These are phyloP conservation scores for Gossypium lobatum DNA, from an alignment of 441 rosid species.

Conservation along the genomic window DNA sequence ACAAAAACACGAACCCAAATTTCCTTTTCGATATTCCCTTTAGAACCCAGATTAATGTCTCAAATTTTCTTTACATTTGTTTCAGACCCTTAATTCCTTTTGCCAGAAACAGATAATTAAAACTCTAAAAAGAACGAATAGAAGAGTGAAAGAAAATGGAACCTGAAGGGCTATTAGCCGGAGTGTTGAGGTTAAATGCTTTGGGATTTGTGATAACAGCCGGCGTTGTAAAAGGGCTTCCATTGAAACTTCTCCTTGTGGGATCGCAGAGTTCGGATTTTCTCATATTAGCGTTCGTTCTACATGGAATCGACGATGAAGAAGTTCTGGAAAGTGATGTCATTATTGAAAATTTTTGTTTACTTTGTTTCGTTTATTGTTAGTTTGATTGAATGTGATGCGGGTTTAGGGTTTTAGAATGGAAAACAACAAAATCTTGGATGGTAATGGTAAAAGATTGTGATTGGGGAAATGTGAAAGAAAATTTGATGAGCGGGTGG, in stretches of 20 bases:
- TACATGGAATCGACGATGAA: constrained; percentile 40
- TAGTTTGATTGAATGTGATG: background rate
- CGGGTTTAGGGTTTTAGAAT: background rate
- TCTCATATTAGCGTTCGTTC: constrained; percentile 30
- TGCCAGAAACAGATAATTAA: background rate
- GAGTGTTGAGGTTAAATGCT: constrained; percentile 43
- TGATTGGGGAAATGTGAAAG: constrained; percentile 5
- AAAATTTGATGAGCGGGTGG: background rate
- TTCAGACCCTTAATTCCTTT: background rate
- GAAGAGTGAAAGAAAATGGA: constrained; percentile 1
- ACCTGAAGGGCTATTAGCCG: constrained; percentile 62
- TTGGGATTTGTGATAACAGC: constrained; percentile 29
- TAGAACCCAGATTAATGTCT: background rate
- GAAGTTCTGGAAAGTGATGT: constrained; percentile 39
- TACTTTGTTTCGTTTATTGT: background rate
- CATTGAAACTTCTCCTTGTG: constrained; percentile 62
- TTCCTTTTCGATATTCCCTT: background rate
- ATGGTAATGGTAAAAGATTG: constrained; percentile 11
- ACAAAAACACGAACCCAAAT: background rate
- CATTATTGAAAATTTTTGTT: constrained; percentile 24
- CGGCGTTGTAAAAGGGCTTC: constrained; percentile 50
- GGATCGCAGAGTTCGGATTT: constrained; percentile 6
- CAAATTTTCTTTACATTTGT: background rate
- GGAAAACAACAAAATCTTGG: constrained; percentile 8
- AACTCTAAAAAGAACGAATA: background rate